Base-by-base conservation (phyloP, 2,329 filamentous ascomycete genomes). In the Cladosporium sp. region DNA sequence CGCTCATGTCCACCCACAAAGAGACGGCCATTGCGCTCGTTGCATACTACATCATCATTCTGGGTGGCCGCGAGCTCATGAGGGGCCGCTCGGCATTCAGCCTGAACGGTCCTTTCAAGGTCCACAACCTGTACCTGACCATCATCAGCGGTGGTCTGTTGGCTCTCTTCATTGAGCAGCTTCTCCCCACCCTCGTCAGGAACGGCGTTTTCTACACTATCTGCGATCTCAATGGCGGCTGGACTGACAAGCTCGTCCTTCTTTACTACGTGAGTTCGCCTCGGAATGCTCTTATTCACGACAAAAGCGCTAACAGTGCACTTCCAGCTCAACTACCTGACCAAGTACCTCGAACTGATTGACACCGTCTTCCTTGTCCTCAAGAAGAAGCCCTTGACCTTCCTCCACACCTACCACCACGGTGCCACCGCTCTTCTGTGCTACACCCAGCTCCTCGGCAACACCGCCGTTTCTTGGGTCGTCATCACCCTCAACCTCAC, bases 361-460 rank as follows among this genome's bases (percentile, higher is more conserved):
- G 93, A 97, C 77, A 97, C 93, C 61, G 87, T 93, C 74, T 97
- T 97, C 84, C 82, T 97, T 59, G 94, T 97, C 81, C 85, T 97
- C 75, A 97, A 97, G 88, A 97, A 97, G 88, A 97, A 97, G 88
- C 93, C 93, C 57, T 80, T 97, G 74, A 97, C 94, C 72, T 97
- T 97, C 87, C 89, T 97, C 67, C 93, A 97, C 84, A 96, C 91
- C 80, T 97, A 97, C 80, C 93, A 97, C 83, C 93, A 97, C 76
- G 93, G 93, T 73, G 93, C 93, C 58, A 97, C 93, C 59, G 93
- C 93, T 68, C 88, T 62, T 19, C 59, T 59, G 39, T 58, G 61
- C 61, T 60, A 60, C 40, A 59, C 54, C 55, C 61, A 63, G 47
- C 59, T 62, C 25, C 57, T 96, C 71, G 93, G 93, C 67, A 85